Evolutionary conservation across 225 moss, liverwort and hornwort species (phyloP).

Genomic region (Straminergon stramineum): DNA sequence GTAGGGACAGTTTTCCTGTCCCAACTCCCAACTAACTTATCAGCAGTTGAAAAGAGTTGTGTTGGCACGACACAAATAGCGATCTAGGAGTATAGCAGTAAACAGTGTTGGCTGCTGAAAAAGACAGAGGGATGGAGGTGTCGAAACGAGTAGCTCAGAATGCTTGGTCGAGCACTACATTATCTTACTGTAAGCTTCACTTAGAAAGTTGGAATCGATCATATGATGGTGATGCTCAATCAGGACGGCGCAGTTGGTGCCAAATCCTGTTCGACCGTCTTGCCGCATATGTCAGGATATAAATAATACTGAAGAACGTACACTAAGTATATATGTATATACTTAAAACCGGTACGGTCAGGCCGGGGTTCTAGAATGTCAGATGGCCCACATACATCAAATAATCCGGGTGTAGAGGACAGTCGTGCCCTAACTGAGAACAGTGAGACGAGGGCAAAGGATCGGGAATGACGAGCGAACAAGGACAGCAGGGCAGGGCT

Average conservation of each 20-base stretch:
- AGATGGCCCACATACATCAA: background rate
- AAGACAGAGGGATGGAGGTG: background rate
- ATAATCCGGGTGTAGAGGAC: background rate
- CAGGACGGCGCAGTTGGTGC: background rate
- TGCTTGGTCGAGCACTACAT: background rate
- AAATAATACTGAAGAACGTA: background rate
- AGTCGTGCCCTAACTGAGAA: background rate
- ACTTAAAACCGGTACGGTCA: background rate
- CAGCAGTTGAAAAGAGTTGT: background rate
- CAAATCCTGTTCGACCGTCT: background rate
- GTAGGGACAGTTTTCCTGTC: background rate
- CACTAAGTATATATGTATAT: background rate
- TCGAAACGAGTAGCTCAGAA: no score
- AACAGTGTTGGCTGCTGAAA: background rate
- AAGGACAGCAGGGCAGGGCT: background rate
- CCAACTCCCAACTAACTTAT: background rate
- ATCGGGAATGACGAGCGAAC: background rate
- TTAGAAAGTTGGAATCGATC: no score
- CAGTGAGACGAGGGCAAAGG: background rate
- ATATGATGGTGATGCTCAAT: background rate
- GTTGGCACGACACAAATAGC: background rate
- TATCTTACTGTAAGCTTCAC: no score
- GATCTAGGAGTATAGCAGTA: background rate
- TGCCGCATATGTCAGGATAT: background rate
- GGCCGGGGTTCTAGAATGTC: background rate